A percentile compares a stretch with the other conserved stretches of the same genome.
These are phyloP conservation scores for Tetramitus jugosus DNA, from an alignment of 208 protist species.

Conservation along the genomic window DNA sequence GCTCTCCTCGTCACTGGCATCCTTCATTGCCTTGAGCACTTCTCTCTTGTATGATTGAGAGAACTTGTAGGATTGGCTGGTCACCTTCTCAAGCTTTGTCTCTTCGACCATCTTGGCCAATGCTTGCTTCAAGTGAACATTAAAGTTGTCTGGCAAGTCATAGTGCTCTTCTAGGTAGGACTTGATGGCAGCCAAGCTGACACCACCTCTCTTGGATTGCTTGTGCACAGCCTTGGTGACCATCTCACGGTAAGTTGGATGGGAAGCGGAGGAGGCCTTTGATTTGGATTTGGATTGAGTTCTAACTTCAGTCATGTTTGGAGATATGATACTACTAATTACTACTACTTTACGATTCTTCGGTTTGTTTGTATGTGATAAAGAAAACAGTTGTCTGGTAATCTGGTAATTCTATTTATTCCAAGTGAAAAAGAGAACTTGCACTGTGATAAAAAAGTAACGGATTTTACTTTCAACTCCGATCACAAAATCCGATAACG, in stretches of 20 bases:
- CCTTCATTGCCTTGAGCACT: background rate
- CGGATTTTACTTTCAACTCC: too few relatives aligned
- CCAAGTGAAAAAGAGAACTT: too few relatives aligned
- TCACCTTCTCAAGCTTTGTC: background rate
- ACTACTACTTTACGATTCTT: too few relatives aligned
- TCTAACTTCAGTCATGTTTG: too few relatives aligned
- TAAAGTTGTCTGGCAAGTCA: background rate
- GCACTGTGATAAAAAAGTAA: too few relatives aligned
- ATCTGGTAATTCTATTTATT: too few relatives aligned
- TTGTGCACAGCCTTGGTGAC: background rate
- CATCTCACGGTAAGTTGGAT: background rate
- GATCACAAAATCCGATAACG: too few relatives aligned
- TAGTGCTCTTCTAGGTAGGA: background rate
- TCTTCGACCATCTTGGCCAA: background rate
- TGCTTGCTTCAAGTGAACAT: background rate
- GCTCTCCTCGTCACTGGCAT: background rate
- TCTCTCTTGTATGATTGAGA: background rate
- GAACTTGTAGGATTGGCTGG: background rate
- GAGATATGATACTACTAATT: too few relatives aligned
- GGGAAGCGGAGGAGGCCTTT: too few relatives aligned
- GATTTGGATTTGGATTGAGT: too few relatives aligned
- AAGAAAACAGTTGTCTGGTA: too few relatives aligned
- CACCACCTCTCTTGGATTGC: background rate
- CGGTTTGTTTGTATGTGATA: too few relatives aligned
- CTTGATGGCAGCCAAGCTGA: background rate